Percentiles rank a stretch among this genome's conserved stretches.
Conservation (phyloP, 306 rosid species). For the Vachellia collinsii region DNA sequence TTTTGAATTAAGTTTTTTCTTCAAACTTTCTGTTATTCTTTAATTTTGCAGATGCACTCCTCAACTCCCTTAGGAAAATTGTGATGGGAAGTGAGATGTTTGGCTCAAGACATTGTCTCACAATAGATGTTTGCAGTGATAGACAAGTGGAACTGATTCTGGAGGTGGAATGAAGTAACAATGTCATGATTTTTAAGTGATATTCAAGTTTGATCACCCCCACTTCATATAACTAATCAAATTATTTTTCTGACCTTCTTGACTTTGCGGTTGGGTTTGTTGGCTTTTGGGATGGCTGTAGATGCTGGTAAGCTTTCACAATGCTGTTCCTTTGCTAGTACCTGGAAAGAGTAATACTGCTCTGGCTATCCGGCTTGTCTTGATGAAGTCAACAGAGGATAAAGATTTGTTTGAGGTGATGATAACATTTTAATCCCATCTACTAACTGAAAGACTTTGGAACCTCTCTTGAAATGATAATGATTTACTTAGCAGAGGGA, state of each 20-base stretch:
- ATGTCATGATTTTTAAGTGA: constrained; percentile 25
- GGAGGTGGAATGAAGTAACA: constrained; percentile 57
- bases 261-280: background rate
- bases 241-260: background rate
- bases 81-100: constrained; percentile 59
- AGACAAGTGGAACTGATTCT: constrained; percentile 72
- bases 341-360: constrained; percentile 64
- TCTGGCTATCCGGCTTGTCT: constrained; percentile 61
- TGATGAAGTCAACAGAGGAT: constrained; percentile 74
- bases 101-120: constrained; percentile 70
- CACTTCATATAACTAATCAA: constrained; percentile 5
- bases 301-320: constrained; percentile 65
- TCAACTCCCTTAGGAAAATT: constrained; percentile 63
- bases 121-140: constrained; percentile 81
- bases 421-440: constrained; percentile 14
- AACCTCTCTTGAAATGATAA: constrained; percentile 14
- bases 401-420: constrained; percentile 72
- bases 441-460: constrained; percentile 4
- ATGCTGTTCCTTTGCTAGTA: constrained; percentile 65
- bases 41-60: constrained; percentile 61
- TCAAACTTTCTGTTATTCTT: constrained; percentile 22
- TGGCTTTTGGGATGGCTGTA: constrained; percentile 43
- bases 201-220: constrained; percentile 20
- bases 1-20: constrained; percentile 6
- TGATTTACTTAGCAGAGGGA: constrained; percentile 57